Base-by-base conservation (phyloP, 2,329 filamentous ascomycete species). In the Botrytis squamosa region DNA sequence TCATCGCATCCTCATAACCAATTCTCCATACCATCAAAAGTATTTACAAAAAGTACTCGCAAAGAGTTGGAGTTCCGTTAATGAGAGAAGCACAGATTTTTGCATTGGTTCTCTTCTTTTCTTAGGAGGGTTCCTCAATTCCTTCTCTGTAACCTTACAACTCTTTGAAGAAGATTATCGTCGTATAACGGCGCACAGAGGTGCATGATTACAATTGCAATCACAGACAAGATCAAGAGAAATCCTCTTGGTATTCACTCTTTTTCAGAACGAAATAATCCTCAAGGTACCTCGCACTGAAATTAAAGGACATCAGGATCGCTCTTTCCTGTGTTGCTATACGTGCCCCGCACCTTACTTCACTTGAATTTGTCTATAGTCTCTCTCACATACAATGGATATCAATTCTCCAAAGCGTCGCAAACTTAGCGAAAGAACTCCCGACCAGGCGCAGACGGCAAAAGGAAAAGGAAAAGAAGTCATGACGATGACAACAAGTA, bases 371-470 rank as follows among this genome's bases (percentile, higher is more conserved):
- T n/a, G 38, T 29, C 4, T 20, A 65, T 44, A 65, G 22, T 65
- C n/a, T 33, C 25, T 65, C n/a, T 33, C 25, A 18, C 60, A 44
- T 42, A 71, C 12, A 57, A 72, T 69, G 65, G 29, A 67, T 57
- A 72, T n/a, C 33, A 46, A 77, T 55, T 60, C 75, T 40, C 71
- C 76, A 57, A 80, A 79, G 71, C 78, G 78, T 42, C 74, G 77
- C 22, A 79, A 77, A 72, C 75, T 75, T 20, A 76, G 25, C 22
- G 22, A 69, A 73, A 75, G 76, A 63, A 42, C 49, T 25, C 67
- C 14, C 25, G 14, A 65, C 52, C 62, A 55, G 3, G 74, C 73
- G 73, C 72, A 74, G 44, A 36, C 29, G 25, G 40, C 57, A 46
- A 65, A 71, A 36, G 36, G 46, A 33, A 65, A 72, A 74, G 73